These are phyloP conservation scores for Fusarium haematococcum DNA, from an alignment of 2,329 filamentous ascomycete species.

Conservation along the genomic window DNA sequence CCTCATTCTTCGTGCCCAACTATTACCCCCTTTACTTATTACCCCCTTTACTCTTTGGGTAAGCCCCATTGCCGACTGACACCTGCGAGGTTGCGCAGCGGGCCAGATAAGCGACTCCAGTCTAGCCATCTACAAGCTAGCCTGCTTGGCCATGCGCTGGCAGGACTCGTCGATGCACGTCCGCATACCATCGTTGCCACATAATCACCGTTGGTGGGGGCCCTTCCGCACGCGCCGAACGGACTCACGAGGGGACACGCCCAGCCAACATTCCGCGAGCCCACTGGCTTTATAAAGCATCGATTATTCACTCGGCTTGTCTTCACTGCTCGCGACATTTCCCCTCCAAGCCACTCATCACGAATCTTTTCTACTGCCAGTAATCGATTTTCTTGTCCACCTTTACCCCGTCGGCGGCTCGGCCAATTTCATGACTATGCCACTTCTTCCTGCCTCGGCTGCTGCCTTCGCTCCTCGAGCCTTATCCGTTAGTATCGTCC, in stretches of 20 bases:
- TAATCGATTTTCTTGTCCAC: not conserved
- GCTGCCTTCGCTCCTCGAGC: slow-evolving; percentile 93
- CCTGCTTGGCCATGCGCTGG: too few relatives aligned
- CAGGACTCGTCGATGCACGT: too few relatives aligned
- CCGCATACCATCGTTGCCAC: not conserved
- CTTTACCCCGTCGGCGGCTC: not conserved
- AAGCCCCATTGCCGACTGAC: too few relatives aligned
- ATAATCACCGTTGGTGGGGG: not conserved
- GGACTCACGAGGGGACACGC: not conserved
- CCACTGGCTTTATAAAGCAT: not conserved
- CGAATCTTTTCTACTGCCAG: not conserved
- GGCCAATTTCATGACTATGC: slow-evolving; percentile 79
- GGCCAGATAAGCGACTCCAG: too few relatives aligned
- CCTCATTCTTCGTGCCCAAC: too few relatives aligned
- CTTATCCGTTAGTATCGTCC: slow-evolving; percentile 92
- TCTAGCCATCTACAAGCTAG: too few relatives aligned
- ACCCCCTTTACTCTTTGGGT: too few relatives aligned
- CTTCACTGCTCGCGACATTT: not conserved
- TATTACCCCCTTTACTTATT: too few relatives aligned
- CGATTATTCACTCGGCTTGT: not conserved
- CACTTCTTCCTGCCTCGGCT: slow-evolving; percentile 93
- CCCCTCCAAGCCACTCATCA: not conserved
- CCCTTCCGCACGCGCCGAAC: not conserved
- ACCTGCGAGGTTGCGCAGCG: too few relatives aligned
- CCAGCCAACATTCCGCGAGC: not conserved